Percentiles rank a stretch among this genome's conserved stretches.
phyloP scores from a whole-genome alignment of 2,329 filamentous ascomycete species.

The Hypoxylon sp. region DNA sequence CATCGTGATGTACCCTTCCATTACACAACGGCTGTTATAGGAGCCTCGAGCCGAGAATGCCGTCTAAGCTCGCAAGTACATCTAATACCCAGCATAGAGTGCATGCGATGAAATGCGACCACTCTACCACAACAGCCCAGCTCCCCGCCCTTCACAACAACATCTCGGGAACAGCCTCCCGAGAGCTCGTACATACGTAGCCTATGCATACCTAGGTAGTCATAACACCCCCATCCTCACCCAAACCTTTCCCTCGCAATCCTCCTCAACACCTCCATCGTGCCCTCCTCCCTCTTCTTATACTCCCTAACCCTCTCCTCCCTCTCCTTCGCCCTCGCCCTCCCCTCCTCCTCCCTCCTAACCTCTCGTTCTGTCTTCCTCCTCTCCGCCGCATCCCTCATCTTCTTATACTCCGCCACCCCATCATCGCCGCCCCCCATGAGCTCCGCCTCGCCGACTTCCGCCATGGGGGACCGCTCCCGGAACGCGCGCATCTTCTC shows the following conservation, averaged over 20 bases:
- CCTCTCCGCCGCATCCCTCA: slow-evolving; percentile 74
- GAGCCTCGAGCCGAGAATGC: background rate
- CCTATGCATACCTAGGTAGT: background rate
- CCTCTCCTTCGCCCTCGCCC: slow-evolving; percentile 82
- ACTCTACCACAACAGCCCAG: background rate
- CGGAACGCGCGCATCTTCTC: slow-evolving; percentile 81
- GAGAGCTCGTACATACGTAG: background rate
- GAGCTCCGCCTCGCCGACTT: slow-evolving; percentile 80
- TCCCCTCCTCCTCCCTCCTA: slow-evolving; percentile 82
- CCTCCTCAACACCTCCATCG: slow-evolving; percentile 84
- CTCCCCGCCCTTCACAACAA: background rate
- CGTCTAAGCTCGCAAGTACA: too few relatives aligned
- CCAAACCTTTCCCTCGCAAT: slow-evolving; percentile 87
- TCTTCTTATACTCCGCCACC: slow-evolving; percentile 77
- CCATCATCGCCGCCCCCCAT: slow-evolving; percentile 78
- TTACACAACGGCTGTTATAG: background rate
- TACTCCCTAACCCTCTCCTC: slow-evolving; percentile 81
- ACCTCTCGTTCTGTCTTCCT: slow-evolving; percentile 89
- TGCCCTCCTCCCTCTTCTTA: slow-evolving; percentile 83
- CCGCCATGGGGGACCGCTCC: slow-evolving; percentile 71
- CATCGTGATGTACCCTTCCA: background rate
- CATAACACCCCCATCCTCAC: slow-evolving; percentile 48
- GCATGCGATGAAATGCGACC: background rate
- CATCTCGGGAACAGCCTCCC: background rate
- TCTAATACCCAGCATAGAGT: background rate